Evolutionary conservation across 495 filamentous ascomycete species (phyloP).

Genomic region (Lentithecium fluviatile): DNA sequence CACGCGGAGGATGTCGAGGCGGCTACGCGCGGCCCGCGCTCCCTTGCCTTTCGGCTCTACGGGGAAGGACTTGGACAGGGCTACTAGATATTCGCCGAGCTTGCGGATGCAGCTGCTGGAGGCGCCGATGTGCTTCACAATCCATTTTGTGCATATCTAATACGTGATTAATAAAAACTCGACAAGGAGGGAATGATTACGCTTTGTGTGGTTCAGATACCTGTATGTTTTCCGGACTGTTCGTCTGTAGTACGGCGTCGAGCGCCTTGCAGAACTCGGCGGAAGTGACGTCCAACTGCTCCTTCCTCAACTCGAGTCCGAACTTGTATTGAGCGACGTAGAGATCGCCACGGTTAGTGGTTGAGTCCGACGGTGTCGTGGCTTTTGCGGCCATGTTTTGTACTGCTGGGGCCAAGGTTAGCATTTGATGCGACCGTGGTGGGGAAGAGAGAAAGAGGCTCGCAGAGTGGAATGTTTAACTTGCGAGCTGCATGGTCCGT

Average conservation of each 20-base stretch:
- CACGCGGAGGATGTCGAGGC: constrained; percentile 5
- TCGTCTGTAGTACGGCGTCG: constrained; percentile 1
- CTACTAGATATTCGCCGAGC: constrained; percentile 5
- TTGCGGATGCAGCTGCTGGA: not conserved
- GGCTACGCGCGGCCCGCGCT: not conserved
- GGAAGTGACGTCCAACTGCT: no score
- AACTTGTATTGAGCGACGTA: no score
- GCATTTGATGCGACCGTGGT: no score
- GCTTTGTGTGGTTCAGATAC: not conserved
- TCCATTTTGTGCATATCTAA: constrained; percentile 15
- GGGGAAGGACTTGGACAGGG: not conserved
- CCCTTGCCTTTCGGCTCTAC: not conserved
- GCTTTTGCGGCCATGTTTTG: no score
- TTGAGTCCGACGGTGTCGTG: no score
- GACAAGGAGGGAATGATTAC: not conserved
- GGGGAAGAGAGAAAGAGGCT: no score
- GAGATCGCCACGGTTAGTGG: no score
- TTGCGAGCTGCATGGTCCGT: no score
- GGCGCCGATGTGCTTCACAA: not conserved
- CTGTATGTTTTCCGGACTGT: constrained; percentile 11
- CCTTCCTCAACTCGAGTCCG: no score
- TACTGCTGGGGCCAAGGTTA: no score
- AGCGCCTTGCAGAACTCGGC: no score
- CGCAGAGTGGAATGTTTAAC: no score
- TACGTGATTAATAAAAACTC: not conserved